Evolutionary conservation across 306 rosid species (phyloP).

Genomic region (Citrullus mucosospermus): DNA sequence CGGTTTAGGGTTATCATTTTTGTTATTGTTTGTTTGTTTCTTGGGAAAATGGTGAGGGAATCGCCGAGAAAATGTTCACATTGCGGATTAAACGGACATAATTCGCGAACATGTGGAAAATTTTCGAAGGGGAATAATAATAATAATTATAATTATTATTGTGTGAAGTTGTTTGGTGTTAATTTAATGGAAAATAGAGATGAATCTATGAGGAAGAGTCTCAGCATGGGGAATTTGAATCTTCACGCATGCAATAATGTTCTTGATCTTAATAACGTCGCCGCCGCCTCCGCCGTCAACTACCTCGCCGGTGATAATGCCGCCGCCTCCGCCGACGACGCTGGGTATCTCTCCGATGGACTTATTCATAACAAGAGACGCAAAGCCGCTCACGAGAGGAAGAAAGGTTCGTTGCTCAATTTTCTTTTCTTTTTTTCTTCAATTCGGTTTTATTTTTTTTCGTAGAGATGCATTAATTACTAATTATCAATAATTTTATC

Average conservation of each 20-base stretch:
- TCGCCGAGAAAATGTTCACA: slow-evolving; percentile 24
- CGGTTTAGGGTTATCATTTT: background rate
- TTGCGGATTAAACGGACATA: slow-evolving; percentile 33
- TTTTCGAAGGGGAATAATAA: background rate
- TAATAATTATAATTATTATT: background rate
- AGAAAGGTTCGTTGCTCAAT: slow-evolving; percentile 19
- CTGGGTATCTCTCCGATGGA: slow-evolving; percentile 35
- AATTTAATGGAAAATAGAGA: slow-evolving; percentile 17
- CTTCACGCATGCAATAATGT: background rate
- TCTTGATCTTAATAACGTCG: background rate
- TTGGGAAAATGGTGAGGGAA: slow-evolving; percentile 23
- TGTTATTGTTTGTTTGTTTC: background rate
- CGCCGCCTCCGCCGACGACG: slow-evolving; percentile 9
- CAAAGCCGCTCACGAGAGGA: slow-evolving; percentile 25
- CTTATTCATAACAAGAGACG: slow-evolving; percentile 20
- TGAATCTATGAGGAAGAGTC: slow-evolving; percentile 23
- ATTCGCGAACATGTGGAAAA: slow-evolving; percentile 21
- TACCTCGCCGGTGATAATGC: background rate
- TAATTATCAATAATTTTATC: too few relatives aligned
- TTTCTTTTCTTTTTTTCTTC: background rate
- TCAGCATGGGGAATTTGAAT: slow-evolving; percentile 25
- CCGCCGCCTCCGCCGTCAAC: background rate
- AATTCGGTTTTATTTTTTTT: too few relatives aligned
- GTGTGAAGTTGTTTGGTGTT: slow-evolving; percentile 47
- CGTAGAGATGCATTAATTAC: too few relatives aligned